Conservation (phyloP, 331 rosid genomes). For the Dryas integrifolia region DNA sequence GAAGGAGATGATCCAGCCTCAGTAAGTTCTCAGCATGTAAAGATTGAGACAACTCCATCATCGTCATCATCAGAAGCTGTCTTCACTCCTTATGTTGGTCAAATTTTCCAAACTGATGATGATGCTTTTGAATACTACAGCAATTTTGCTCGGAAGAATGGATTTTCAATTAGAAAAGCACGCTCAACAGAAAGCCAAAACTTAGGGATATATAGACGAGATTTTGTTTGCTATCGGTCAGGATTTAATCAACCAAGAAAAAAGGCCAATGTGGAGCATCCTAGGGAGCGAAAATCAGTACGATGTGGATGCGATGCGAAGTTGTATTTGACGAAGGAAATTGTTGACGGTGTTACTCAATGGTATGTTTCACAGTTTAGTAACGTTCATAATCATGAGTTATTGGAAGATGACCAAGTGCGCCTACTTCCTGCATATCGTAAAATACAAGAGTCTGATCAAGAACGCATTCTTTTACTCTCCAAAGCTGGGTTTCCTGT, state of each 20-base stretch:
- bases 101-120: slow-evolving; percentile 56
- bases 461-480: slow-evolving; percentile 57
- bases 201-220: slow-evolving; percentile 61
- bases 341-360: slow-evolving; percentile 50
- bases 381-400: slow-evolving; percentile 64
- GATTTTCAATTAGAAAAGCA: slow-evolving; percentile 66
- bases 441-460: slow-evolving; percentile 59
- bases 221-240: slow-evolving; percentile 66
- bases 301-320: slow-evolving; percentile 77
- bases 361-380: slow-evolving; percentile 70
- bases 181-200: slow-evolving; percentile 68
- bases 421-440: slow-evolving; percentile 73
- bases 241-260: slow-evolving; percentile 68
- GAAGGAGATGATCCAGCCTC: slow-evolving; percentile 53
- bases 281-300: slow-evolving; percentile 64
- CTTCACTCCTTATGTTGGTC: slow-evolving; percentile 70
- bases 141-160: slow-evolving; percentile 63
- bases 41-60: slow-evolving; percentile 35
- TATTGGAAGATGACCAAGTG: slow-evolving; percentile 73
- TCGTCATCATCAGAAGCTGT: slow-evolving; percentile 46
- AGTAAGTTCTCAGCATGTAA: slow-evolving; percentile 37
- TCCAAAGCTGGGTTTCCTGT: slow-evolving; percentile 75
- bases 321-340: slow-evolving; percentile 64
- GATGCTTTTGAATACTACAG: slow-evolving; percentile 66
- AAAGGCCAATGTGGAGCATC: slow-evolving; percentile 66